A percentile compares a stretch with the other conserved stretches of the same genome.
phyloP scores from a whole-genome alignment of 306 rosid genomes.

The Macrotyloma uniflorum region DNA sequence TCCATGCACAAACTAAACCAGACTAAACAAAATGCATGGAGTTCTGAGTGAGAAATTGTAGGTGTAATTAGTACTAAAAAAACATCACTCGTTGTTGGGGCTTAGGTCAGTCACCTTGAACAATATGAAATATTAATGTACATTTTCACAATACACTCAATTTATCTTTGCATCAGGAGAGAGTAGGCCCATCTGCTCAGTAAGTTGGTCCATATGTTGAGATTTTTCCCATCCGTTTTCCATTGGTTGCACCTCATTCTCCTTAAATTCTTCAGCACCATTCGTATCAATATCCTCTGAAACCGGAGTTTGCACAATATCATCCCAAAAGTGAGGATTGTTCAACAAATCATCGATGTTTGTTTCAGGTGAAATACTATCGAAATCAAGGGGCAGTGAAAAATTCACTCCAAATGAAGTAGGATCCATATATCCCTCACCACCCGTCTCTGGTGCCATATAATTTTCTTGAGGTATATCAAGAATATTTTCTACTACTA shows the following conservation, averaged over 20 bases:
- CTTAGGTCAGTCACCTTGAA: neutral
- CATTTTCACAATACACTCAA: slow-evolving; percentile 43
- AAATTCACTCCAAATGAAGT: slow-evolving; percentile 45
- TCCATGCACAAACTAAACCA: slow-evolving; percentile 43
- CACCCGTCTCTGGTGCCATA: slow-evolving; percentile 44
- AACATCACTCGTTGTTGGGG: slow-evolving; percentile 4
- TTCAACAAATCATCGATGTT: slow-evolving; percentile 65
- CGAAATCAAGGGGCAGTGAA: slow-evolving; percentile 56
- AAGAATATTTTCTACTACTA: slow-evolving; percentile 46
- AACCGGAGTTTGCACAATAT: slow-evolving; percentile 49
- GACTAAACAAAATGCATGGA: slow-evolving; percentile 9
- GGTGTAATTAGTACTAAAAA: neutral
- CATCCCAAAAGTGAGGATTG: slow-evolving; percentile 54
- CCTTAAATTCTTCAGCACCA: slow-evolving; percentile 40
- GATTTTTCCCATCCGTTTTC: slow-evolving; percentile 62
- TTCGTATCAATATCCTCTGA: slow-evolving; percentile 53
- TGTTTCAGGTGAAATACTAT: slow-evolving; percentile 53
- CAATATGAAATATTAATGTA: slow-evolving; percentile 36
- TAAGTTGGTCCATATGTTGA: slow-evolving; percentile 67
- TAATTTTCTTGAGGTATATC: slow-evolving; percentile 50
- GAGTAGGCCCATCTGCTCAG: slow-evolving; percentile 79
- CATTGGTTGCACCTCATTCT: slow-evolving; percentile 48
- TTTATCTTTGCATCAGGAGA: slow-evolving; percentile 55
- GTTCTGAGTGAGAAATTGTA: slow-evolving; percentile 38
- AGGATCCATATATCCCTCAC: slow-evolving; percentile 50